These are phyloP conservation scores for Nicotiana obtusifolia DNA, from an alignment of 257 asterid genomes.

Conservation along the genomic window DNA sequence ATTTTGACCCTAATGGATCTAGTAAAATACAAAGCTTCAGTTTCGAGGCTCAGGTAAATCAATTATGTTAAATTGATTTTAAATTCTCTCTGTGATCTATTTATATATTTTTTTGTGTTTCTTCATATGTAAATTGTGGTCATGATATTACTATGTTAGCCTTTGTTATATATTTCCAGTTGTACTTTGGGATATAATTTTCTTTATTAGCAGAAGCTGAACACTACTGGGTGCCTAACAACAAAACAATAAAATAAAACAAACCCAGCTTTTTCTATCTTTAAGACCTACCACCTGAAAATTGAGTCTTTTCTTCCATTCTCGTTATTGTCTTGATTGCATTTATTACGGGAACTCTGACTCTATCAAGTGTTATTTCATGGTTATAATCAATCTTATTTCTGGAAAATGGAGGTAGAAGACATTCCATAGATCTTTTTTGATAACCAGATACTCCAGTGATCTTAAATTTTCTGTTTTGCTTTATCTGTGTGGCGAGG, in stretches of 20 bases:
- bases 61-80: not conserved
- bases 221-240: not conserved
- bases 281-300: not conserved
- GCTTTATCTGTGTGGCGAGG: not conserved
- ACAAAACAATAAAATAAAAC: not conserved
- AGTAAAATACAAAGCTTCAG: conserved; percentile 64
- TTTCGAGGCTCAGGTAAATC: conserved; percentile 86
- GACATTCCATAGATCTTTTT: not conserved
- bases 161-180: conserved; percentile 1
- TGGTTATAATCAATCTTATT: not conserved
- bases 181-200: not conserved
- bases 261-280: not conserved
- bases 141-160: not conserved
- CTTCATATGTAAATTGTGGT: not conserved
- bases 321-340: not conserved
- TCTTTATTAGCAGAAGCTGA: not conserved
- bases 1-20: conserved; percentile 44
- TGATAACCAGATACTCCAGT: not conserved
- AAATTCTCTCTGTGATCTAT: not conserved
- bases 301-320: not conserved
- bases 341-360: not conserved
- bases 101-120: not conserved
- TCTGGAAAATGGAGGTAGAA: not conserved
- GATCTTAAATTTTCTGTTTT: not conserved
- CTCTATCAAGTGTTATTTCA: not conserved